Evolutionary conservation across 2,329 filamentous ascomycete species (phyloP), one percentile per base, ranked within the genome.

Genomic region (Fusarium nisikadoi): DNA sequence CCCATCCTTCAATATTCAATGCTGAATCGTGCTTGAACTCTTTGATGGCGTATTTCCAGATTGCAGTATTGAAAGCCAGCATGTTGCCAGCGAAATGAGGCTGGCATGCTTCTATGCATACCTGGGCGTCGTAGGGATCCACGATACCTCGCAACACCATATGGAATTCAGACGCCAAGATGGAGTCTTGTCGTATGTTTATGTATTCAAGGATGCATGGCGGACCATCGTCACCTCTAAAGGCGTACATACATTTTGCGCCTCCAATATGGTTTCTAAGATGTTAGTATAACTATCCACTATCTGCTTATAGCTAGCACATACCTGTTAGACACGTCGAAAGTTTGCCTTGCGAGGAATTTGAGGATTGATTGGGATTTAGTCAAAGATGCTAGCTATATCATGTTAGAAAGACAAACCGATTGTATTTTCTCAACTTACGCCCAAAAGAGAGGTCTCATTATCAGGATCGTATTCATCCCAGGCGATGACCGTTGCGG

Each of bases 391-490:
- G 60, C 55, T 1, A 63, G 20, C 53, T 62, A 3, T 2, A 1
- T 12, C 1, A 8, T 27, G 16, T 59, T 7, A 38, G 20, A 3
- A 5, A 0, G 16, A 14, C 6, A 5, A 17, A 16, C 1, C 2
- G 1, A 8, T 2, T 3, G 5, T 13, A 2, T 12, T 2, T 2
- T 20, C 5, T 5, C 3, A 12, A 55, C 65, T 41, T 16, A 70
- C 68, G 5, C 61, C 68, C 6, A 53, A 8, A 12, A 71, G 41
- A 14, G 56, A 42, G 3, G 20, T 53, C 8, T 61, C 55, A 2
- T 43, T 27, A 1, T 66, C 50, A n/a, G 50, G n/a, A 11, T 31
- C 23, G 8, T 46, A 17, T 6, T n/a, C 13, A 1, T n/a, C 4
- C 36, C 45, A 54, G 17, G n/a, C n/a, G 2, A 62, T 9, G 17